Conservation (phyloP, 31 red algal genomes). For the Endocladia muricata region DNA sequence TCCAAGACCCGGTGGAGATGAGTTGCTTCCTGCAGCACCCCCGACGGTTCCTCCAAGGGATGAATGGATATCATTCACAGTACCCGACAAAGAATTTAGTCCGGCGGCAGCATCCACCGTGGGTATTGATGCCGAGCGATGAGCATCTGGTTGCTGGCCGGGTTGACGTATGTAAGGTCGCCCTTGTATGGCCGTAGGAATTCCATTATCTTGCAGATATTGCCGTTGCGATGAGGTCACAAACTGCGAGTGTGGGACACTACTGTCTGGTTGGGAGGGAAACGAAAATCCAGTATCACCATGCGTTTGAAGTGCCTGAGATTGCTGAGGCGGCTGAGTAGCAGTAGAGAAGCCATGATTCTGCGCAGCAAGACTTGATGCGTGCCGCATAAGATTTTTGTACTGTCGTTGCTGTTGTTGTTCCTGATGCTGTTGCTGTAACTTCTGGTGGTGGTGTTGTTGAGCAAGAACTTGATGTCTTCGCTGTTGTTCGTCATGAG, state of each 20-base stretch:
- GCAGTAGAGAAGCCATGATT: background rate
- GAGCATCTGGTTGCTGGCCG: background rate
- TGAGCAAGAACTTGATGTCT: slow-evolving; percentile 7
- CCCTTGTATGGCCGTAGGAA: background rate
- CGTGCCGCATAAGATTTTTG: background rate
- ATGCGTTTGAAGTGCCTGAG: slow-evolving; percentile 6
- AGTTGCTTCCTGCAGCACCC: background rate
- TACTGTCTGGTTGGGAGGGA: slow-evolving; percentile 18
- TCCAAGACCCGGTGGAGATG: background rate
- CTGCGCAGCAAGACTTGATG: background rate
- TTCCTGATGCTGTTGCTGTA: slow-evolving; percentile 14
- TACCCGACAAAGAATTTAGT: background rate
- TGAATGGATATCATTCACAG: slow-evolving; percentile 11
- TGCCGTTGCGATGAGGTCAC: background rate
- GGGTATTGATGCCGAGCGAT: background rate
- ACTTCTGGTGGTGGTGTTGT: slow-evolving; percentile 20
- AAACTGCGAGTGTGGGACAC: background rate
- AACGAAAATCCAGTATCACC: slow-evolving; percentile 12
- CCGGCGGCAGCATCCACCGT: slow-evolving; percentile 12
- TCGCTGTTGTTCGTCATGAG: slow-evolving; percentile 13
- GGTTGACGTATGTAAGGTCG: background rate
- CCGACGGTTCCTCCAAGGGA: background rate
- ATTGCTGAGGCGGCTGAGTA: background rate
- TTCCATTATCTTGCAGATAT: background rate
- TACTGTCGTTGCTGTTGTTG: slow-evolving; percentile 13